phyloP scores from a whole-genome alignment of 352 stramenopile genomes.

The Globisporangium perplexum region DNA sequence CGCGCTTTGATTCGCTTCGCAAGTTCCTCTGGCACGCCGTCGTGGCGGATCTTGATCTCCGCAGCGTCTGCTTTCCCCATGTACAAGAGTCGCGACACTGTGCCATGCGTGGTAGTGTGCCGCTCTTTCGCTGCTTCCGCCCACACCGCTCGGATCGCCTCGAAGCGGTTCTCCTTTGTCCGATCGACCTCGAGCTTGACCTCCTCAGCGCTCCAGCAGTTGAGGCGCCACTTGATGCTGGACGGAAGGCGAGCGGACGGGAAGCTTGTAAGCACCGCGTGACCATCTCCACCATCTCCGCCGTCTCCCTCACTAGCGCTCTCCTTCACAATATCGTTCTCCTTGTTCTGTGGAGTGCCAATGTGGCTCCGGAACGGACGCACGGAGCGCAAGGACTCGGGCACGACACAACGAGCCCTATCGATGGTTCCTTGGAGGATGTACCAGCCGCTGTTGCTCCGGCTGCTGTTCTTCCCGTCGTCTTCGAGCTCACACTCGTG shows the following conservation, averaged over 20 bases:
- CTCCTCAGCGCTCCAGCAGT: conserved; percentile 55
- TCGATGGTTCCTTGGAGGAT: conserved; percentile 71
- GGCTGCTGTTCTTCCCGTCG: conserved; percentile 4
- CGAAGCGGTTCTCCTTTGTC: conserved; percentile 41
- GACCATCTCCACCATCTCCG: conserved; percentile 1
- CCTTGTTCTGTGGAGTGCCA: background rate
- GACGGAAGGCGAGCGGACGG: conserved; percentile 2
- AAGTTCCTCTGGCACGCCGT: conserved; percentile 41
- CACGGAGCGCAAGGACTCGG: conserved; percentile 36
- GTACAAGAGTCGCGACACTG: conserved; percentile 42
- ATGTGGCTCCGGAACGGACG: conserved; percentile 40
- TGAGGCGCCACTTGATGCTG: conserved; percentile 33
- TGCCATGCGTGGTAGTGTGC: conserved; percentile 34
- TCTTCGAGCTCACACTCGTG: conserved; percentile 3
- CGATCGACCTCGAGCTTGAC: conserved; percentile 57
- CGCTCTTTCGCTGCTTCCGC: conserved; percentile 45
- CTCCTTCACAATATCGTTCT: conserved; percentile 4
- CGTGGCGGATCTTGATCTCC: conserved; percentile 29
- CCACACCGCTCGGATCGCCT: conserved; percentile 47
- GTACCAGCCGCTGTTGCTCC: conserved; percentile 16
- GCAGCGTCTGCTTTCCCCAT: conserved; percentile 37
- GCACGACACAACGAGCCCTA: conserved; percentile 36
- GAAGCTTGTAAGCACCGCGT: background rate
- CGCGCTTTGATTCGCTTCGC: conserved; percentile 27
- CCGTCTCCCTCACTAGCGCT: conserved; percentile 5